A percentile compares a stretch with the other conserved stretches of the same genome.
Conservation (phyloP, 306 rosid genomes). For the Astragalus membranaceus region DNA sequence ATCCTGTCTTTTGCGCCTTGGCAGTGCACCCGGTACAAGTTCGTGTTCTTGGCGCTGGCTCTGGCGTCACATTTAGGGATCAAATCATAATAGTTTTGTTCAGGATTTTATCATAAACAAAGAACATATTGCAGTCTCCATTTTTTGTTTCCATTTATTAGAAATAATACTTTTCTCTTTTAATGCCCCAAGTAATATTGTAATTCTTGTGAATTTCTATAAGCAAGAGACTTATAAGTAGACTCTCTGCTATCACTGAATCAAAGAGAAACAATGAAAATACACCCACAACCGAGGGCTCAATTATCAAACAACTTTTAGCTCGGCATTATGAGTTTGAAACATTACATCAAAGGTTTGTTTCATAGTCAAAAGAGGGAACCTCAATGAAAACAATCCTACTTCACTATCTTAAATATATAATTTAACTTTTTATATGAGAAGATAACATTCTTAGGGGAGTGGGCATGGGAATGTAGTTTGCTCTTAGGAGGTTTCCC, state of each 20-base stretch:
- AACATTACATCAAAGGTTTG: background rate
- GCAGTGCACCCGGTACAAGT: no score
- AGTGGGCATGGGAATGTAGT: background rate
- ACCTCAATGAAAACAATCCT: background rate
- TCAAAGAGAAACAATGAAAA: background rate
- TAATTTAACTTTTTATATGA: background rate
- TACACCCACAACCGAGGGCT: background rate
- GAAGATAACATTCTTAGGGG: background rate
- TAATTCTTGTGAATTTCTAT: background rate
- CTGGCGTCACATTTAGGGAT: no score
- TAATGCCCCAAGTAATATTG: background rate
- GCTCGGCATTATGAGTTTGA: background rate
- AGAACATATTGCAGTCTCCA: background rate
- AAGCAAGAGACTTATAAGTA: no score
- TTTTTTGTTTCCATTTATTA: background rate
- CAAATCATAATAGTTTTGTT: no score
- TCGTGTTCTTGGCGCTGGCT: no score
- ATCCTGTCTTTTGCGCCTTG: no score
- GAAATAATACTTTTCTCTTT: background rate
- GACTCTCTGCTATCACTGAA: background rate
- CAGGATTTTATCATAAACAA: no score
- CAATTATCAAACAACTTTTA: background rate
- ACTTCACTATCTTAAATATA: background rate
- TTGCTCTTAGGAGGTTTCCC: background rate
- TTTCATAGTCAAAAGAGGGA: background rate